phyloP scores from a whole-genome alignment of 352 stramenopile species.

The Globisporangium viniferum region DNA sequence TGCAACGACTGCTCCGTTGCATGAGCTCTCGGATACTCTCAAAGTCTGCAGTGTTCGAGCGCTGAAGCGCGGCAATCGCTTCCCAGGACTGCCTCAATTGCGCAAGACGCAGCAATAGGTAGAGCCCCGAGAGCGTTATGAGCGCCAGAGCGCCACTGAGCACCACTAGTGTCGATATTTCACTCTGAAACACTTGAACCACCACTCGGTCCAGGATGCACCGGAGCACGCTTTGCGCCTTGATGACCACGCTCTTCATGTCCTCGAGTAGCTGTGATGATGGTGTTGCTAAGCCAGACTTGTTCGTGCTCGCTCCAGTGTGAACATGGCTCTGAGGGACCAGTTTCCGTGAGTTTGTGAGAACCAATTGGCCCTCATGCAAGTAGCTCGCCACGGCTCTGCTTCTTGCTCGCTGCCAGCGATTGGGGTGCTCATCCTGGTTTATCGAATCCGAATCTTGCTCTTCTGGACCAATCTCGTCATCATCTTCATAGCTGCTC shows the following conservation, averaged over 20 bases:
- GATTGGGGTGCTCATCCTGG: background rate
- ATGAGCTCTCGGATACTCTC: background rate
- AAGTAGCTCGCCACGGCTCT: background rate
- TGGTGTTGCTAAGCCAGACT: background rate
- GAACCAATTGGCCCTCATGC: background rate
- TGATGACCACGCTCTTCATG: background rate
- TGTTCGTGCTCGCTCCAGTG: background rate
- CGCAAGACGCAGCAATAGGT: background rate
- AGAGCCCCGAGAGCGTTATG: background rate
- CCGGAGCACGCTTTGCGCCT: background rate
- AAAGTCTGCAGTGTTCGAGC: background rate
- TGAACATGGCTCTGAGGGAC: background rate
- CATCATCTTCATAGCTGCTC: background rate
- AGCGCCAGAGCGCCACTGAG: background rate
- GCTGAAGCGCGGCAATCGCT: background rate
- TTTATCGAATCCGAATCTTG: background rate
- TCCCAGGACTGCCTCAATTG: constrained; percentile 5
- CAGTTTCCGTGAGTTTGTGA: background rate
- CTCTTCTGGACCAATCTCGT: background rate
- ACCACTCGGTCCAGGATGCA: background rate
- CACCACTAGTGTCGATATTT: background rate
- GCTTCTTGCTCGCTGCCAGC: background rate
- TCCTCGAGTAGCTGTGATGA: background rate
- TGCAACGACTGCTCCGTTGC: background rate
- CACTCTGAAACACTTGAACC: background rate